phyloP scores from a whole-genome alignment of 176 grass and related monocot genomes.

The Carex parvula region DNA sequence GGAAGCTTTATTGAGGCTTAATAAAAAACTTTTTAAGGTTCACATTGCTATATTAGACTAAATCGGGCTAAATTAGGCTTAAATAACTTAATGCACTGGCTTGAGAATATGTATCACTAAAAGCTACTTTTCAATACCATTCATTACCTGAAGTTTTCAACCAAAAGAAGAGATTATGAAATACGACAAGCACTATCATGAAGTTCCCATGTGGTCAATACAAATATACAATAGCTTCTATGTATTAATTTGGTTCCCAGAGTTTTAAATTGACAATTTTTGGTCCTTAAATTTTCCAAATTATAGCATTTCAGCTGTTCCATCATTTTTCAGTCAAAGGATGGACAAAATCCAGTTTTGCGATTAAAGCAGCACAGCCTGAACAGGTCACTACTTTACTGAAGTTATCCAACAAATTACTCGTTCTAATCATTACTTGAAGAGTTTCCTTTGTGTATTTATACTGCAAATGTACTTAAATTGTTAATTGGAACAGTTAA shows the following conservation, averaged over 20 bases:
- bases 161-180: conserved; percentile 20
- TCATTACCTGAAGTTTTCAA: not conserved
- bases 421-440: not conserved
- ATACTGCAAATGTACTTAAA: not conserved
- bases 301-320: not conserved
- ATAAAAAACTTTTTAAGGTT: no score
- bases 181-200: not conserved
- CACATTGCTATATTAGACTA: no score
- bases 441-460: not conserved
- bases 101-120: conserved; percentile 4
- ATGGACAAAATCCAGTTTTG: not conserved
- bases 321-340: not conserved
- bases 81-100: conserved; percentile 21
- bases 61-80: not conserved
- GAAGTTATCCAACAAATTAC: not conserved
- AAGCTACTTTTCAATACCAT: not conserved
- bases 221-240: not conserved
- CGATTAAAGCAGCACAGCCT: not conserved
- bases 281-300: not conserved
- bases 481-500: not conserved
- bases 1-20: not conserved
- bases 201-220: not conserved
- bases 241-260: not conserved
- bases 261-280: not conserved
- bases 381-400: not conserved